Base-by-base conservation (phyloP, 768 basidiomycete species). In the Lactarius indigo region DNA sequence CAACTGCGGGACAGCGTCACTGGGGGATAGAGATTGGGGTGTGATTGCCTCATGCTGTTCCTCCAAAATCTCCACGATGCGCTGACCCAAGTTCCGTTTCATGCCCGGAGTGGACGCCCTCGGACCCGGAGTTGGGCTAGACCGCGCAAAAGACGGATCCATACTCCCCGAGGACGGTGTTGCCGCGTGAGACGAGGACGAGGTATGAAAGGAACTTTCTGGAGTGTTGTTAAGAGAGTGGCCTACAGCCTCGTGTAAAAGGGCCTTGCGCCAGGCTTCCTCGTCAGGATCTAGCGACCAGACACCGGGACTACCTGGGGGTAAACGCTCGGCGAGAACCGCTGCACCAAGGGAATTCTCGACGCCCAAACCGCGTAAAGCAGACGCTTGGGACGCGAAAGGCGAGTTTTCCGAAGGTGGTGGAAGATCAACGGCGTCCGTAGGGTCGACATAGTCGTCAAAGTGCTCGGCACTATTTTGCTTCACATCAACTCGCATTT, bases 341-440 rank as follows among this genome's bases (percentile, higher is more conserved):
- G 86, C 90, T 37, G 91, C 91, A 64, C 89, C 88, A 8, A 92
- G 78, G 31, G 90, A 90, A 57, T 91, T 89, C 67, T 85, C 81
- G 50, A 91, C 89, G 54, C 89, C 87, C 71, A 92, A 77, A 18
- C 87, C 90, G 71, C 87, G 85, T 59, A 88, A 71, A 18, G 87
- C 88, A 63, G 91, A 90, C 30, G 91, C 84, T 73, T 92, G 91
- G 44, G 89, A 84, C 8, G 88, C 85, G 70, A 92, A 88, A 1
- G 87, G 87, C 73, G 90, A 91, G 41, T 80, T 81, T 42, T 87
- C 79, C 41, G 88, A 85, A 8, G 86, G 88, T 6, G 82, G 86
- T 0, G 92, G 92, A 39, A 93, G 74, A 73, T 94, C 92, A 41
- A 94, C 91, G 30, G 83, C 84, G 72, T 93, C 92, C 30, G 92